Percentiles rank a stretch among this genome's conserved stretches.
Conservation (phyloP, 1,284 basidiomycete genomes). For the Fomitopsis pinicola region DNA sequence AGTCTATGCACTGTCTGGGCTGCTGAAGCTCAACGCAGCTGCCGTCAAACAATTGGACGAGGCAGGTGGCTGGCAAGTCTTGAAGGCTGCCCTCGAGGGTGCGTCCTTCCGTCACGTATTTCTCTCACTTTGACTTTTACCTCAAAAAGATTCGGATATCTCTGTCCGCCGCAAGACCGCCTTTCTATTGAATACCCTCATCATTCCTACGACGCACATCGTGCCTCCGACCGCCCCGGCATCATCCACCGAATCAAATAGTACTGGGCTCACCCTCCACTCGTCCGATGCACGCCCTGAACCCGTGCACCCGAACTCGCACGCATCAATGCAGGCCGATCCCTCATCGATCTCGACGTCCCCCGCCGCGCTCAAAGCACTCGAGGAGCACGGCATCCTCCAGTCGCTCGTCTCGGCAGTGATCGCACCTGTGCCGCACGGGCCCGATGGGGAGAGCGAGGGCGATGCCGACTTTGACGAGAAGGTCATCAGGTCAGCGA, state of each 20-base stretch:
- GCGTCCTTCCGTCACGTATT: neutral
- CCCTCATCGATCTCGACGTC: slow-evolving; percentile 49
- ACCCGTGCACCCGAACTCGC: slow-evolving; percentile 64
- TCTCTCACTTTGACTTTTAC: neutral
- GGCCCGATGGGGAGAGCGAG: slow-evolving; percentile 65
- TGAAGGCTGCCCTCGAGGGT: slow-evolving; percentile 65
- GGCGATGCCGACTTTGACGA: slow-evolving; percentile 80
- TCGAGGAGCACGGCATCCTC: slow-evolving; percentile 43
- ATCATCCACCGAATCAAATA: neutral
- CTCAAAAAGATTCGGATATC: slow-evolving; percentile 64
- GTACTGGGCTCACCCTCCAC: slow-evolving; percentile 10
- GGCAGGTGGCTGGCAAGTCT: slow-evolving; percentile 66
- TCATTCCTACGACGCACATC: slow-evolving; percentile 47
- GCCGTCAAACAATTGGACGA: slow-evolving; percentile 61
- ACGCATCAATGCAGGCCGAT: slow-evolving; percentile 53
- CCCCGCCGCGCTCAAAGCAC: slow-evolving; percentile 40
- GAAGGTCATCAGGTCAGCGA: slow-evolving; percentile 62
- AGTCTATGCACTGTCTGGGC: slow-evolving; percentile 81
- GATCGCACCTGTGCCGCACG: slow-evolving; percentile 54
- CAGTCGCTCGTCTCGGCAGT: slow-evolving; percentile 39
- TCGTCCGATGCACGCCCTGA: slow-evolving; percentile 33
- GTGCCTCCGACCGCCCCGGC: slow-evolving; percentile 10
- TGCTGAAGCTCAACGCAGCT: slow-evolving; percentile 78
- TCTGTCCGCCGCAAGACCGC: slow-evolving; percentile 78
- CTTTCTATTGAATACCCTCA: slow-evolving; percentile 80